Evolutionary conservation across 345 rosid genomes (phyloP).

Genomic region (Hypericum androsaemum): DNA sequence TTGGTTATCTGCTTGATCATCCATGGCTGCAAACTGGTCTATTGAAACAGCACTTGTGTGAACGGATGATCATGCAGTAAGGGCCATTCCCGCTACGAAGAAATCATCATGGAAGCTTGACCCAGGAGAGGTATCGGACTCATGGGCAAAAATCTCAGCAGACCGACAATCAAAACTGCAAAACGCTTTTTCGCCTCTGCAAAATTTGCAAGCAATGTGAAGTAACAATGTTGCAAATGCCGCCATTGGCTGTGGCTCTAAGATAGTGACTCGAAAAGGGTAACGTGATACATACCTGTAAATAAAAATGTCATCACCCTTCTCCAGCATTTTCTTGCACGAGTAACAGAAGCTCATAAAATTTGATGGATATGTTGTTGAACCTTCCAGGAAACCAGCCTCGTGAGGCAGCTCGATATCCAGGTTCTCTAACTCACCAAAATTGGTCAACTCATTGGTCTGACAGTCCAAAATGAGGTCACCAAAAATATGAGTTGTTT

Average conservation of each 20-base stretch:
- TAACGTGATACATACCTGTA: constrained; percentile 25
- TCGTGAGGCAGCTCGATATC: constrained; percentile 19
- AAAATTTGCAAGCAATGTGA: constrained; percentile 1
- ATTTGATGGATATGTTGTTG: constrained; percentile 14
- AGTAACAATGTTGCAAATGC: constrained; percentile 1
- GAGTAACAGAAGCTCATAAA: constrained; percentile 23
- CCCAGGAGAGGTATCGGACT: constrained; percentile 21
- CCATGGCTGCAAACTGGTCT: constrained; percentile 23
- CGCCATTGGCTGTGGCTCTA: too few species aligned
- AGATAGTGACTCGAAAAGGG: too few species aligned
- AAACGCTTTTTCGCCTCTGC: constrained; percentile 31
- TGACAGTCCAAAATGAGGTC: constrained; percentile 30
- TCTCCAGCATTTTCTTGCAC: constrained; percentile 30
- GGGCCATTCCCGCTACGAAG: constrained; percentile 29
- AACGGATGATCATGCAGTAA: constrained; percentile 19
- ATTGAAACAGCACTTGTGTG: constrained; percentile 20
- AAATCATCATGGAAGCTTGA: constrained; percentile 35
- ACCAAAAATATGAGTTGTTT: constrained; percentile 5
- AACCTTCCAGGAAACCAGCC: constrained; percentile 6
- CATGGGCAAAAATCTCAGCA: constrained; percentile 26
- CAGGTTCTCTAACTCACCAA: constrained; percentile 18
- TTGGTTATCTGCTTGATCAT: constrained; percentile 6
- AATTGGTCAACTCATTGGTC: constrained; percentile 29
- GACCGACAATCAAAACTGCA: constrained; percentile 26
- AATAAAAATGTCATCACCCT: constrained; percentile 21